Base-by-base conservation (phyloP, 129 eudicot species). In the Lonicera japonica region DNA sequence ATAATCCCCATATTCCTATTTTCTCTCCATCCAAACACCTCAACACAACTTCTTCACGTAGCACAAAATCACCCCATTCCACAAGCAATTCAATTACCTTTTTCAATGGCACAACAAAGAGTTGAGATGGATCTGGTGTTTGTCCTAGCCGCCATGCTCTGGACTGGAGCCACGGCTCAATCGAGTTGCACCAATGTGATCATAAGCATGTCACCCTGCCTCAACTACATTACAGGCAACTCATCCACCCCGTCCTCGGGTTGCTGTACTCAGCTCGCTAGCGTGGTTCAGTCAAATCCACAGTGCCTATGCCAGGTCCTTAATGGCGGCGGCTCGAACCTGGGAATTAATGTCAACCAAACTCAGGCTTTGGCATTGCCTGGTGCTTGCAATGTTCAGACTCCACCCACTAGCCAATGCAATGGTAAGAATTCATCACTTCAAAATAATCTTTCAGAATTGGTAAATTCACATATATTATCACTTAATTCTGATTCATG, bases 181-280 rank as follows among this genome's bases (percentile, higher is more conserved):
- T 43, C 50, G 50, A 10, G 50, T 8, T 79, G 84, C 60, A 70
- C 75, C 21, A 69, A 59, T 38, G 75, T 73, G 68, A 45, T 79
- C 5, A 55, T 74, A 5, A 79, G 77, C 73, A 21, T 79, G 76
- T 73, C 84, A 6, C 80, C 80, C 8, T 79, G 84, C 73, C 70
- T 79, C 19, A 61, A 60, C 56, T 74, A 73, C 77, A 64, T 64
- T 40, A 19, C 73, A 9, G 75, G 72, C 20, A 73, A 59, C 68
- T 50, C 80, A 18, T 59, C 80, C 12, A 18, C 57, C 50, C 84
- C 79, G 0, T 29, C 72, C 13, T 24, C 73, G 65, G 64, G 70
- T 4, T 79, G 84, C 76, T 79, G 84, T 72, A 73, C 73, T 12
- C 84, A 79, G 80, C 84, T 79, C 6, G 61, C 66, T 46, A 58